phyloP scores from a whole-genome alignment of 2,329 filamentous ascomycete genomes.

The Ophiostoma sp. region DNA sequence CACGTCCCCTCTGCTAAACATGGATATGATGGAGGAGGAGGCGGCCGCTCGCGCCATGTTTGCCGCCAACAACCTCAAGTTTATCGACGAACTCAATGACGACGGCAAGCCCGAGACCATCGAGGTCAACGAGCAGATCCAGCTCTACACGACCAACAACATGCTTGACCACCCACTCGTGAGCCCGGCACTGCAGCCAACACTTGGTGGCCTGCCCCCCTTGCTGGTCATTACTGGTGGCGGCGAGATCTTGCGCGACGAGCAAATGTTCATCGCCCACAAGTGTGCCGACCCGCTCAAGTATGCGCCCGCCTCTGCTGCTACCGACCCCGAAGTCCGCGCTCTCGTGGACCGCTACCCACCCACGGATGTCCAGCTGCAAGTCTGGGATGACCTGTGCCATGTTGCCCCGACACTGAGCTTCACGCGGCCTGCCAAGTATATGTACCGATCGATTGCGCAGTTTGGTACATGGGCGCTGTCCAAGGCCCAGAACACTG shows the following conservation, averaged over 20 bases:
- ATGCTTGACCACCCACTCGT: constrained; percentile 82
- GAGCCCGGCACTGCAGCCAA: constrained; percentile 81
- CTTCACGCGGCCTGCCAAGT: constrained; percentile 91
- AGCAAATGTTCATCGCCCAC: constrained; percentile 92
- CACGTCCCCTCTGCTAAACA: not conserved
- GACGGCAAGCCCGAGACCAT: constrained; percentile 45
- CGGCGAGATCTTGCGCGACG: constrained; percentile 82
- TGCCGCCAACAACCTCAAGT: constrained; percentile 31
- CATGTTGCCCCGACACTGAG: constrained; percentile 90
- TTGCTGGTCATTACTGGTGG: constrained; percentile 82
- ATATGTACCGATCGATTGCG: constrained; percentile 87
- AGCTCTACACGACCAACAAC: constrained; percentile 80
- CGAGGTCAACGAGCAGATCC: constrained; percentile 84
- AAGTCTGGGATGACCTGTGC: constrained; percentile 93
- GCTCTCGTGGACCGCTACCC: constrained; percentile 60
- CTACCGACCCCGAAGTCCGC: constrained; percentile 58
- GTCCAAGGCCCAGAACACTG: constrained; percentile 70
- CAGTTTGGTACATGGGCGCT: constrained; percentile 93
- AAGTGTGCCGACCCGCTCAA: constrained; percentile 80
- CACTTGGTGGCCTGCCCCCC: constrained; percentile 82
- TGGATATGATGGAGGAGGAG: not conserved
- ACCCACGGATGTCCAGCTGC: constrained; percentile 86
- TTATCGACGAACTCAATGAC: constrained; percentile 46
- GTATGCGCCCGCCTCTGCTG: constrained; percentile 64
- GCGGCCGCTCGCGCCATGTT: constrained; percentile 29